Evolutionary conservation across 331 rosid species (phyloP).

Genomic region (Quercus lobata): DNA sequence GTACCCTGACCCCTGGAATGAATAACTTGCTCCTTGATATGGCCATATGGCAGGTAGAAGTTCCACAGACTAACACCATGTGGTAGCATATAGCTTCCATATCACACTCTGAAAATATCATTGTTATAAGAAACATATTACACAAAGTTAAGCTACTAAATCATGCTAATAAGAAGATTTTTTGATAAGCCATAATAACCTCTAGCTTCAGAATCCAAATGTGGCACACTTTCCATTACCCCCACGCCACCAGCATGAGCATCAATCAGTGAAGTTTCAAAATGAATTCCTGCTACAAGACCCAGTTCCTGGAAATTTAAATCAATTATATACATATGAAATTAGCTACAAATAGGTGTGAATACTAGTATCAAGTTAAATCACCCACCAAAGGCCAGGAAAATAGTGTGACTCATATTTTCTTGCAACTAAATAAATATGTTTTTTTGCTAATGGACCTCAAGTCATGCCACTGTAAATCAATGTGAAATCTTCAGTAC

Average conservation of each 20-base stretch:
- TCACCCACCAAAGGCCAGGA: constrained; percentile 28
- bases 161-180: constrained; percentile 1
- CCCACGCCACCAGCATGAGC: constrained; percentile 99
- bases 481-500: constrained; percentile 41
- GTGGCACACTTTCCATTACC: constrained; percentile 77
- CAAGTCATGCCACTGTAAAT: constrained; percentile 40
- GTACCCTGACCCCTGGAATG: constrained; percentile 98
- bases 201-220: constrained; percentile 43
- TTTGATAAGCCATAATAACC: constrained; percentile 38
- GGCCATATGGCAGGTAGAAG: constrained; percentile 97
- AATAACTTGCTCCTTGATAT: constrained; percentile 73
- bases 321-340: constrained; percentile 13
- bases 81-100: constrained; percentile 64
- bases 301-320: constrained; percentile 77
- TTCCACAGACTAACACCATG: constrained; percentile 90
- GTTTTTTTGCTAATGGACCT: constrained; percentile 27
- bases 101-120: constrained; percentile 44
- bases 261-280: constrained; percentile 90
- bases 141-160: constrained; percentile 10
- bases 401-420: neutral
- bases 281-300: constrained; percentile 80
- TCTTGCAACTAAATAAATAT: neutral
- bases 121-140: constrained; percentile 10
- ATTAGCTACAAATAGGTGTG: neutral
- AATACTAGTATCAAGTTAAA: constrained; percentile 20